These are phyloP conservation scores for Grosmannia clavigera DNA, from an alignment of 2,329 filamentous ascomycete genomes.

Conservation along the genomic window DNA sequence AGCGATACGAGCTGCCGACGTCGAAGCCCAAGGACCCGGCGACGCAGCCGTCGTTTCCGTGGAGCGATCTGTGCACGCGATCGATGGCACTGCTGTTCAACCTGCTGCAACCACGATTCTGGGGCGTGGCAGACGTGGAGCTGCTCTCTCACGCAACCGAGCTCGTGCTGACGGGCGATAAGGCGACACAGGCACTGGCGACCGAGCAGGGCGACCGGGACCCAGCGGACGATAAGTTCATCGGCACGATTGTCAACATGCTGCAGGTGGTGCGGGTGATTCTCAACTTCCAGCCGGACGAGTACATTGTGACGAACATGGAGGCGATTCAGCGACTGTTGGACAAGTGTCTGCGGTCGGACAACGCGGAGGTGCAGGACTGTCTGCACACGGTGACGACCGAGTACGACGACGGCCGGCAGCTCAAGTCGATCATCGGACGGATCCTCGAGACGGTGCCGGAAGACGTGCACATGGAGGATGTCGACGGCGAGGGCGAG, in stretches of 20 bases:
- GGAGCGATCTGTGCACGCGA: constrained; percentile 74
- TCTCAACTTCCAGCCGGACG: constrained; percentile 73
- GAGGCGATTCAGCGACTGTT: constrained; percentile 72
- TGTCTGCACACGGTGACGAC: constrained; percentile 68
- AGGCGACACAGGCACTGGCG: constrained; percentile 48
- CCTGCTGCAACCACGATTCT: constrained; percentile 74
- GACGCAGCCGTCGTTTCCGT: constrained; percentile 33
- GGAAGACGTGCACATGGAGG: constrained; percentile 60
- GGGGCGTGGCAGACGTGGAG: constrained; percentile 86
- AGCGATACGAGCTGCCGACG: constrained; percentile 69
- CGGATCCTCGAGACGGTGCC: constrained; percentile 83
- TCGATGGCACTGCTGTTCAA: constrained; percentile 72
- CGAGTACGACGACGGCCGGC: constrained; percentile 54
- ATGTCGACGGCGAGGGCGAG: constrained; percentile 73
- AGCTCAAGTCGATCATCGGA: constrained; percentile 63
- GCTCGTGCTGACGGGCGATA: constrained; percentile 71
- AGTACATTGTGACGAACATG: constrained; percentile 78
- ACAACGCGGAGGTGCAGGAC: constrained; percentile 87
- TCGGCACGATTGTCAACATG: constrained; percentile 83
- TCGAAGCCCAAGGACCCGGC: constrained; percentile 48
- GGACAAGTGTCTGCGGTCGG: constrained; percentile 78
- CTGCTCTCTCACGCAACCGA: constrained; percentile 85
- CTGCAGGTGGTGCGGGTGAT: constrained; percentile 86
- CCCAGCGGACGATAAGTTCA: constrained; percentile 71
- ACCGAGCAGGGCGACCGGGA: constrained; percentile 38